phyloP scores from a whole-genome alignment of 177 flowering plant species.

The Vitis hybrid region DNA sequence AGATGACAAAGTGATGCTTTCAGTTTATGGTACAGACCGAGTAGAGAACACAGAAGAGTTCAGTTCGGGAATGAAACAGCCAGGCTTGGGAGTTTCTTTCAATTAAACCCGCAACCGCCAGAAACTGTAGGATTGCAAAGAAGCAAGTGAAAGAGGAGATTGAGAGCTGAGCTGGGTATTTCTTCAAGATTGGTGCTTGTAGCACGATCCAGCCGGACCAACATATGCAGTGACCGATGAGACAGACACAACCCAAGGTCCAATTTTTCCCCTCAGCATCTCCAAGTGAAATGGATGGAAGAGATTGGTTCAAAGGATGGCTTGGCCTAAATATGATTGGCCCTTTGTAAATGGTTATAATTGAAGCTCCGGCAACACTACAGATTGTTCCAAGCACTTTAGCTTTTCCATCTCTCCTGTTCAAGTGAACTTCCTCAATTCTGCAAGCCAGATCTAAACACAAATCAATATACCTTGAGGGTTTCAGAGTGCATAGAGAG shows the following conservation, averaged over 20 bases:
- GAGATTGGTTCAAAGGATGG: constrained; percentile 1
- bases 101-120: constrained; percentile 11
- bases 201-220: constrained; percentile 33
- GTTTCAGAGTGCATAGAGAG: too few relatives aligned
- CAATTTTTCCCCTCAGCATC: constrained; percentile 28
- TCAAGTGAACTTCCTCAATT: constrained; percentile 24
- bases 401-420: constrained; percentile 29
- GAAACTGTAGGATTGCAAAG: constrained; percentile 25
- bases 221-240: constrained; percentile 25
- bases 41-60: constrained; percentile 19
- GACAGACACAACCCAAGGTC: constrained; percentile 31
- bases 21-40: constrained; percentile 13
- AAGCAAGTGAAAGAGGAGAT: constrained; percentile 22
- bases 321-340: constrained; percentile 23
- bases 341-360: constrained; percentile 33
- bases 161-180: constrained; percentile 34
- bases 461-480: neutral
- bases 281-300: constrained; percentile 5
- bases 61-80: constrained; percentile 17
- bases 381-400: constrained; percentile 29
- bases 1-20: neutral
- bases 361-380: constrained; percentile 25
- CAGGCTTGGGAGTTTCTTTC: constrained; percentile 25
- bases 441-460: constrained; percentile 11
- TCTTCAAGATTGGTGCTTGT: constrained; percentile 27